Evolutionary conservation across 306 rosid genomes (phyloP).

Genomic region (Rosa lucieae): DNA sequence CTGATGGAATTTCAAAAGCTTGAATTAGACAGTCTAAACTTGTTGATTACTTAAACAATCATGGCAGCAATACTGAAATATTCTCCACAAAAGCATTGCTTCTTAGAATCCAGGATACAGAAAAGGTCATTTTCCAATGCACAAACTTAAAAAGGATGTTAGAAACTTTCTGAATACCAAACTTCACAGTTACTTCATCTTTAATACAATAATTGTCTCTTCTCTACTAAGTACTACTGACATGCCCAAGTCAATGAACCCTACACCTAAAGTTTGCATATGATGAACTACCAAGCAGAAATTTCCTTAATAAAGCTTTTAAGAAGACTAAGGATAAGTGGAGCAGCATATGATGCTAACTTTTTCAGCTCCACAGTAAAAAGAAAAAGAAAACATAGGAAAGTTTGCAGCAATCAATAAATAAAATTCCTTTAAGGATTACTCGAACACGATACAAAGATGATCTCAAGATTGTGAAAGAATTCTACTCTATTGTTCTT

Average conservation of each 20-base stretch:
- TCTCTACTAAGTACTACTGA: background rate
- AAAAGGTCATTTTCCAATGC: background rate
- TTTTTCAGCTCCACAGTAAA: background rate
- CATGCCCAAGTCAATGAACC: background rate
- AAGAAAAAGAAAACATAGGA: conserved; percentile 6
- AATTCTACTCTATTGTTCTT: conserved; percentile 56
- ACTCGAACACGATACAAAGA: conserved; percentile 36
- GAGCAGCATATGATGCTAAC: background rate
- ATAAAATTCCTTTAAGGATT: conserved; percentile 40
- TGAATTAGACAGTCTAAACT: background rate
- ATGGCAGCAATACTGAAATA: background rate
- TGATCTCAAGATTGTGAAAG: conserved; percentile 45
- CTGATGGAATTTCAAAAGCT: background rate
- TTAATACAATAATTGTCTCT: background rate
- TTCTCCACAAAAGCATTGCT: background rate
- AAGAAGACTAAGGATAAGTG: background rate
- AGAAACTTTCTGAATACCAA: background rate
- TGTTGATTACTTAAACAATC: background rate
- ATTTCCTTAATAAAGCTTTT: background rate
- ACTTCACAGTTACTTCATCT: background rate
- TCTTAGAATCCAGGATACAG: background rate
- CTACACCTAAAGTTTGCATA: background rate
- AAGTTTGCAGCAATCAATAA: conserved; percentile 43
- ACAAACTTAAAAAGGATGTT: background rate
- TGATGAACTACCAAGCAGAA: background rate